A percentile compares a stretch with the other conserved stretches of the same genome.
phyloP scores from a whole-genome alignment of 192 early-diverging fungal genomes.

The Coemansia nantahalensis region DNA sequence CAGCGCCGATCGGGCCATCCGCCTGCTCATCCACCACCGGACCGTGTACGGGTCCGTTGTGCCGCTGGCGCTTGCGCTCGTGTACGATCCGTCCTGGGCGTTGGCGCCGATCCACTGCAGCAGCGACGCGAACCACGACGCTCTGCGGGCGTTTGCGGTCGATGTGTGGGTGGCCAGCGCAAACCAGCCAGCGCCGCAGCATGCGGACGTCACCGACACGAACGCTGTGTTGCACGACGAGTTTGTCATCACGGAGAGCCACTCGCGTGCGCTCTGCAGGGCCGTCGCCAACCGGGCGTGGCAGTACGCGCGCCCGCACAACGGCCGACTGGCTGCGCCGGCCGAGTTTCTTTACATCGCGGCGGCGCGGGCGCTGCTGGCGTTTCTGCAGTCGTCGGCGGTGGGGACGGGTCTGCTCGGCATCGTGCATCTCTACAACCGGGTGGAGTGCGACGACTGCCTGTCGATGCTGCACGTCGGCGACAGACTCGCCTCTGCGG shows the following conservation, averaged over 20 bases:
- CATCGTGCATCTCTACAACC: no score
- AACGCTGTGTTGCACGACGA: background rate
- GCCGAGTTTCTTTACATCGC: constrained; percentile 84
- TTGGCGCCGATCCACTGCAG: constrained; percentile 18
- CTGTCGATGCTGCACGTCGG: no score
- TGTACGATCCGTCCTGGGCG: constrained; percentile 4
- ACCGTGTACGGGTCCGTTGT: constrained; percentile 40
- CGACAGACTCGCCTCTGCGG: no score
- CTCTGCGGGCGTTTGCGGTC: constrained; percentile 3
- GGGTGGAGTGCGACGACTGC: no score
- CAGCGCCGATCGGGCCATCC: constrained; percentile 59
- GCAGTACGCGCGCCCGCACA: constrained; percentile 47
- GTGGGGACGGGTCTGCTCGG: no score
- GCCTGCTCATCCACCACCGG: constrained; percentile 45
- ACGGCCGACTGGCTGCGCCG: constrained; percentile 63
- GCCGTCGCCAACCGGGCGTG: constrained; percentile 62
- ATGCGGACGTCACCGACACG: constrained; percentile 4
- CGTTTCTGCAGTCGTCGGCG: no score
- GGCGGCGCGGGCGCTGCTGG: no score
- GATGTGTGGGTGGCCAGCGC: constrained; percentile 15
- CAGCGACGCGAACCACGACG: background rate
- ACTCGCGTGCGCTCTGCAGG: constrained; percentile 80
- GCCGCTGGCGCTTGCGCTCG: constrained; percentile 21
- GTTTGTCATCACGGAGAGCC: constrained; percentile 63
- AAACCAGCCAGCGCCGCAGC: background rate